Base-by-base conservation (phyloP, 371 early-diverging fungal species). In the Zychaea mexicana region DNA sequence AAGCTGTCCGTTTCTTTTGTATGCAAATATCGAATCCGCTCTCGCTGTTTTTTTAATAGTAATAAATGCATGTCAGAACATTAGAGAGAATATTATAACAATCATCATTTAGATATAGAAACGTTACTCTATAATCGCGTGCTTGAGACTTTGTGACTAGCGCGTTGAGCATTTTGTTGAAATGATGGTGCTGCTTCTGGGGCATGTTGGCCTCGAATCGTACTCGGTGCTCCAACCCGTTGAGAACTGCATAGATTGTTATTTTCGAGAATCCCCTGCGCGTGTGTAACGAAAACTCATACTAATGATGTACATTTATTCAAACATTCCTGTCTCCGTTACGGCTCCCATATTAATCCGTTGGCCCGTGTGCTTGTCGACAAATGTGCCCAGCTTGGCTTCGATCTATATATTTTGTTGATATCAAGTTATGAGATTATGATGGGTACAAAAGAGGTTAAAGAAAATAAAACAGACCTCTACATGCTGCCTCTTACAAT, bases 161-260 rank as follows among this genome's bases (percentile, higher is more conserved):
- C 5, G 79, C 83, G 61, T 92, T 92, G 52, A 92, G 70, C 42
- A 87, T 65, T 26, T 76, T 71, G 61, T 92, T 92, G 64, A 84
- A 92, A 57, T 83, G 78, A 7, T 82, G 81, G 60, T 92, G 91
- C 62, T 90, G 92, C 28, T 74, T 82, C 59, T 78, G 54, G 2
- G 89, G 76, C 91, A 92, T 92, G 64, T 90, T 80, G 1, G 91
- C 85, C 42, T 85, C 83, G 59, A 92, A 92, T 3, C 86, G 79
- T 28, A 72, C 72, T 66, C 73, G 71, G 0, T 63, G 28, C 3
- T 61, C 58, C 39, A 58, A 52, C 2, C 62, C 64, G 26, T 12
- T 24, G 9, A 49, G n/a, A 1, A 49, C 49, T 49, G 22, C 22
- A 49, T n/a, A 4, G 22, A 22, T 24, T 49, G 49, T 49, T 49